Percentiles rank a stretch among this genome's conserved stretches.
These are phyloP conservation scores for Leishmania mexicana DNA, from an alignment of 208 protist species.

Conservation along the genomic window DNA sequence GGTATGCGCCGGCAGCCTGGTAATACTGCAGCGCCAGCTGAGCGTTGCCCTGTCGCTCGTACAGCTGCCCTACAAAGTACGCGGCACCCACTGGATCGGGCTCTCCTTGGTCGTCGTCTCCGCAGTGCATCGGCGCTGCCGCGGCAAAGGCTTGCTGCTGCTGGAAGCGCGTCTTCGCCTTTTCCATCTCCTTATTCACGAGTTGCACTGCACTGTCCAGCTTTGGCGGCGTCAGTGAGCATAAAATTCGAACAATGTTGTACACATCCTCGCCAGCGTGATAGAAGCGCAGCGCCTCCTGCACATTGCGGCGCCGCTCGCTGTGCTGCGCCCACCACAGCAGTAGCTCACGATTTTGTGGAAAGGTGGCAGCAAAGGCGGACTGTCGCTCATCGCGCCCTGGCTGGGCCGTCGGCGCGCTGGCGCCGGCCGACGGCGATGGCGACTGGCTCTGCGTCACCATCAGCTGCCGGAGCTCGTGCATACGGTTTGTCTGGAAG, in stretches of 20 bases:
- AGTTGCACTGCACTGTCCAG: slow-evolving; percentile 88
- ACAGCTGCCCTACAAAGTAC: slow-evolving; percentile 93
- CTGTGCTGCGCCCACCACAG: slow-evolving; percentile 94
- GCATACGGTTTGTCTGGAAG: slow-evolving; percentile 80
- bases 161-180: slow-evolving; percentile 47
- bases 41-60: slow-evolving; percentile 75
- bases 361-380: slow-evolving; percentile 69
- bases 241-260: slow-evolving; percentile 93
- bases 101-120: slow-evolving; percentile 28
- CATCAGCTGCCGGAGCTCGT: slow-evolving; percentile 89
- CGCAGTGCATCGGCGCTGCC: slow-evolving; percentile 10
- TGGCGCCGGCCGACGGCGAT: slow-evolving; percentile 11
- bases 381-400: slow-evolving; percentile 20
- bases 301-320: slow-evolving; percentile 86
- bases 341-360: slow-evolving; percentile 77
- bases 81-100: slow-evolving; percentile 83
- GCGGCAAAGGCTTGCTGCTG: slow-evolving; percentile 55
- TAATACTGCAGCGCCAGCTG: slow-evolving; percentile 92
- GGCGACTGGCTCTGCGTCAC: slow-evolving; percentile 29
- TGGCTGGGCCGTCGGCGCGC: not conserved
- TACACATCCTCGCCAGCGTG: slow-evolving; percentile 85
- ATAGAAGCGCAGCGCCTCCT: slow-evolving; percentile 94
- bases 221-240: slow-evolving; percentile 63
- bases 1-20: slow-evolving; percentile 81
- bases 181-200: slow-evolving; percentile 73